Percentiles rank a stretch among this genome's conserved stretches.
These are phyloP conservation scores for Pseudopithomyces chartarum DNA, from an alignment of 2,329 filamentous ascomycete species.

Conservation along the genomic window DNA sequence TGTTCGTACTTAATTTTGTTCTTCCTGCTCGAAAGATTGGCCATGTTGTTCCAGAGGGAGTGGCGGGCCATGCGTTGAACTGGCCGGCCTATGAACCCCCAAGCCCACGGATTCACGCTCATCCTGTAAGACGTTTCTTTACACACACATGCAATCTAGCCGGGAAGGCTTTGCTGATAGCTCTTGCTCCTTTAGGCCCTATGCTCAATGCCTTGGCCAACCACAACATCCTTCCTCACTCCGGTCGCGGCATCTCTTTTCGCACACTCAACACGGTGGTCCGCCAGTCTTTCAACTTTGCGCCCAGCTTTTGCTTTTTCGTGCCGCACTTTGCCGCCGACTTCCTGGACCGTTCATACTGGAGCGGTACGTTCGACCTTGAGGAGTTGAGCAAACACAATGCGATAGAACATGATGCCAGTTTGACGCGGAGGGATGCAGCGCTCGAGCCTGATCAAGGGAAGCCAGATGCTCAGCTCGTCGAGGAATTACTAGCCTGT, in stretches of 20 bases:
- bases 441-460: conserved; percentile 45
- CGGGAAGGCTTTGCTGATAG: conserved; percentile 30
- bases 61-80: conserved; percentile 40
- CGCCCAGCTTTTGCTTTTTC: conserved; percentile 37
- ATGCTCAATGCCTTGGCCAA: conserved; percentile 33
- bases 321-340: conserved; percentile 34
- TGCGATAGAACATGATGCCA: conserved; percentile 44
- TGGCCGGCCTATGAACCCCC: conserved; percentile 48
- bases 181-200: conserved; percentile 16
- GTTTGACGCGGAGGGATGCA: conserved; percentile 33
- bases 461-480: conserved; percentile 45
- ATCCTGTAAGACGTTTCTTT: conserved; percentile 9
- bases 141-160: neutral
- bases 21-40: conserved; percentile 44
- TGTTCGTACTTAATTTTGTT: conserved; percentile 46
- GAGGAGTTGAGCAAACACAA: conserved; percentile 38
- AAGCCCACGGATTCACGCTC: conserved; percentile 36
- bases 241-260: conserved; percentile 39
- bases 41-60: conserved; percentile 41
- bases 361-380: conserved; percentile 30
- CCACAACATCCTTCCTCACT: conserved; percentile 37
- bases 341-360: conserved; percentile 24
- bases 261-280: conserved; percentile 32
- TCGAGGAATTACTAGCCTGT: conserved; percentile 39
- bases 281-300: conserved; percentile 38